A percentile compares a stretch with the other conserved stretches of the same genome.
These are phyloP conservation scores for Solanum sejunctum DNA, from an alignment of 257 asterid species.

Conservation along the genomic window DNA sequence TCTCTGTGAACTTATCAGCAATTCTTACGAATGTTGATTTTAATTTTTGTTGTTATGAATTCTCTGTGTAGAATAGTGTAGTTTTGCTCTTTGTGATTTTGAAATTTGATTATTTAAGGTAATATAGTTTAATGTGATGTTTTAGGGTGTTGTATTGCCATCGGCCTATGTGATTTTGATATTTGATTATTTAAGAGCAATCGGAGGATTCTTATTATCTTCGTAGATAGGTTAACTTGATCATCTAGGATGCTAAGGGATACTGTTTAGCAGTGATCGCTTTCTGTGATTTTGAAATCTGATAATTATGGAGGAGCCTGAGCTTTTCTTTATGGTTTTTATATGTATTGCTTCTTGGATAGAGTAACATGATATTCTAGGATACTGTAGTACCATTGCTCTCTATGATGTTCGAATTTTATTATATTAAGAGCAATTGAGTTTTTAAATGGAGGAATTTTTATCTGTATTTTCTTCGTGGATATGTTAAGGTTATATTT, in stretches of 20 bases:
- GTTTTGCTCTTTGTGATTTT: no score
- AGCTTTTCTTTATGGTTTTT: neutral
- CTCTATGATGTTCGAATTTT: no score
- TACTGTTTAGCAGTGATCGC: neutral
- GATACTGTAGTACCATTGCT: neutral
- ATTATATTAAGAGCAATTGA: neutral
- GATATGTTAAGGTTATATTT: neutral
- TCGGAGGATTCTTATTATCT: neutral
- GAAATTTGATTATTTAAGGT: no score
- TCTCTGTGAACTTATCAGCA: no score
- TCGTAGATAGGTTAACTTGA: neutral
- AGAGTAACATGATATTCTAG: neutral
- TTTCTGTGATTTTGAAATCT: neutral
- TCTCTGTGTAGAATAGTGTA: no score
- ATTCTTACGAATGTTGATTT: no score
- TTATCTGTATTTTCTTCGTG: neutral
- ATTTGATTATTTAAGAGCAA: neutral
- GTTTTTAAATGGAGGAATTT: neutral
- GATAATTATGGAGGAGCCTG: neutral
- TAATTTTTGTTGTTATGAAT: no score
- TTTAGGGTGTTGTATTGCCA: neutral
- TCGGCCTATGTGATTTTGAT: neutral
- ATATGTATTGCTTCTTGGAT: neutral
- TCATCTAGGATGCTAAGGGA: neutral
- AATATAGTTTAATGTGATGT: no score